Evolutionary conservation across 345 rosid genomes (phyloP).

Genomic region (Cardamine chenopodiifolia): DNA sequence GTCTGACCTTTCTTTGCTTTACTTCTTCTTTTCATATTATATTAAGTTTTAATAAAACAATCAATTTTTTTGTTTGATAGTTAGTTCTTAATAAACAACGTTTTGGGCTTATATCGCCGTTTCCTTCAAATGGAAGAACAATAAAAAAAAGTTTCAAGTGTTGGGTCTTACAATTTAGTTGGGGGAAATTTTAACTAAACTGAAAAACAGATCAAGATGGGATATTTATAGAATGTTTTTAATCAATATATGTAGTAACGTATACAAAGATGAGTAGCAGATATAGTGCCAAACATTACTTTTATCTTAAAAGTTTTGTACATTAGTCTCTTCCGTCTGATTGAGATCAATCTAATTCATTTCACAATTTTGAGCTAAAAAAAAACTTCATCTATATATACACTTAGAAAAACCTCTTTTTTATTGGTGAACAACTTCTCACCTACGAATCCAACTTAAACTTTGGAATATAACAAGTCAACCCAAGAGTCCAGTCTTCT

Average conservation of each 20-base stretch:
- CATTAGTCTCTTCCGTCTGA: background rate
- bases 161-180: too few species aligned
- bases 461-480: background rate
- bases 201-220: background rate
- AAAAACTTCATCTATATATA: conserved; percentile 2
- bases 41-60: background rate
- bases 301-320: background rate
- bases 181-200: too few species aligned
- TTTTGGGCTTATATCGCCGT: too few species aligned
- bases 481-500: conserved; percentile 40
- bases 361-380: background rate
- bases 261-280: background rate
- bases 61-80: too few species aligned
- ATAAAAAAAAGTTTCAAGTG: too few species aligned
- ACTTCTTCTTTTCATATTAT: conserved; percentile 2
- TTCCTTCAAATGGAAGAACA: too few species aligned
- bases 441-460: background rate
- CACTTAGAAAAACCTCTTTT: background rate
- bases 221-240: too few species aligned
- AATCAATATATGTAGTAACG: background rate
- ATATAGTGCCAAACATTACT: background rate
- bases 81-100: too few species aligned
- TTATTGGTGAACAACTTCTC: background rate
- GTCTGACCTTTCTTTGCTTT: background rate
- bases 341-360: background rate